Evolutionary conservation across 371 early-diverging fungal genomes (phyloP).

Genomic region (Fennellomyces sp.): DNA sequence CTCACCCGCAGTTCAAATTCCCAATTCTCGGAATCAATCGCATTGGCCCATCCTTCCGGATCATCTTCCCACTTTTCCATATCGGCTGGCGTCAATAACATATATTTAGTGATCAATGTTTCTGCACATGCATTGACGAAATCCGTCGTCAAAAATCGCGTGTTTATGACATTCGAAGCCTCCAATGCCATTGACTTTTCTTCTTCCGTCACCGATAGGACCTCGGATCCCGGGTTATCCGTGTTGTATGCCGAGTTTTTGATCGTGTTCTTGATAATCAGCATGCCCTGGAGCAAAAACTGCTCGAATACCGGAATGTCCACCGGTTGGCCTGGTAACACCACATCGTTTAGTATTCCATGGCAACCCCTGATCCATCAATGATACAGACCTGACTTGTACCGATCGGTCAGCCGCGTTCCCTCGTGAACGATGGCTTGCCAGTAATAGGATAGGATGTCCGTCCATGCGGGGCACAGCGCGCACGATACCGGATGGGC

Average conservation of each 20-base stretch:
- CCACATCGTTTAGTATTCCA: background rate
- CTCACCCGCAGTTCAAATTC: slow-evolving; percentile 78
- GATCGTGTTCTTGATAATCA: slow-evolving; percentile 69
- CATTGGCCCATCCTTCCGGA: slow-evolving; percentile 84
- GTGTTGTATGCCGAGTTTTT: slow-evolving; percentile 58
- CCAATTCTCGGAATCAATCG: slow-evolving; percentile 87
- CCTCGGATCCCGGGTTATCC: slow-evolving; percentile 35
- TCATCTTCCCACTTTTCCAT: slow-evolving; percentile 82
- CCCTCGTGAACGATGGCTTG: slow-evolving; percentile 34
- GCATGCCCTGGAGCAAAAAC: slow-evolving; percentile 70
- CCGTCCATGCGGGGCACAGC: slow-evolving; percentile 63
- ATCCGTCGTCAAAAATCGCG: slow-evolving; percentile 70
- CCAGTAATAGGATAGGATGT: slow-evolving; percentile 84
- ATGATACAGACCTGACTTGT: slow-evolving; percentile 16
- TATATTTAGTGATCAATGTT: slow-evolving; percentile 74
- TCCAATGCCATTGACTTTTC: slow-evolving; percentile 54
- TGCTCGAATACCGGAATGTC: slow-evolving; percentile 17
- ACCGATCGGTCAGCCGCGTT: slow-evolving; percentile 17
- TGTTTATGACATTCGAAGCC: slow-evolving; percentile 62
- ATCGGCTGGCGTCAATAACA: slow-evolving; percentile 73
- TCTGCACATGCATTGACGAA: slow-evolving; percentile 69
- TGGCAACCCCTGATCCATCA: too few relatives aligned
- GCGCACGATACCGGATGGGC: slow-evolving; percentile 75
- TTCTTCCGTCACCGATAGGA: slow-evolving; percentile 42
- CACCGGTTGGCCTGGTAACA: background rate